Conservation (phyloP, 768 basidiomycete species). For the Tremella fuciformis region DNA sequence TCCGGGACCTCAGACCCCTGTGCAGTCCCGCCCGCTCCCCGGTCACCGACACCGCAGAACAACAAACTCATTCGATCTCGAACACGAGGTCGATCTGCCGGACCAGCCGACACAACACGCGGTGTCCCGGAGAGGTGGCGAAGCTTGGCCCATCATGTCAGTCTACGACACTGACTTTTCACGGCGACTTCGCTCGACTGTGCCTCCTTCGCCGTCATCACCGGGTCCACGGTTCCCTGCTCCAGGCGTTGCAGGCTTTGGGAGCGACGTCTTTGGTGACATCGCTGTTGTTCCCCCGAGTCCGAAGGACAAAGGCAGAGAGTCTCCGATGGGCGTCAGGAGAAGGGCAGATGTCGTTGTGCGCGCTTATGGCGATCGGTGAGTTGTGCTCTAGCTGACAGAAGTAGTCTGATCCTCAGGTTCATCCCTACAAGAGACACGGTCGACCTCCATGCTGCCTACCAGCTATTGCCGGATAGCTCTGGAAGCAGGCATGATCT, state of each 20-base stretch:
- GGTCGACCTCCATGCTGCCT: constrained; percentile 63
- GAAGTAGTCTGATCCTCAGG: constrained; percentile 46
- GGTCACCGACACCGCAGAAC: background rate
- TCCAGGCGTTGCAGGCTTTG: too few relatives aligned
- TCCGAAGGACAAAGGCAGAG: constrained; percentile 8
- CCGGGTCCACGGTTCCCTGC: background rate
- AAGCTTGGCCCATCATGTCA: constrained; percentile 3
- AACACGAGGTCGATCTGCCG: constrained; percentile 2
- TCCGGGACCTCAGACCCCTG: too few relatives aligned
- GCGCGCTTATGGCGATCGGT: constrained; percentile 53
- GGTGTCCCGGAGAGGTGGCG: background rate
- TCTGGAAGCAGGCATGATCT: constrained; percentile 45
- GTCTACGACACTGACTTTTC: constrained; percentile 10
- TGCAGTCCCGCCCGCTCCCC: too few relatives aligned
- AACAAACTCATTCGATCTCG: constrained; percentile 1
- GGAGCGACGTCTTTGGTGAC: constrained; percentile 36
- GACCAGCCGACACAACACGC: background rate
- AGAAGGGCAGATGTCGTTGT: constrained; percentile 33
- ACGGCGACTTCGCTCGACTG: constrained; percentile 1
- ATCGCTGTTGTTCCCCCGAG: constrained; percentile 16
- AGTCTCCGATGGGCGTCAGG: constrained; percentile 19
- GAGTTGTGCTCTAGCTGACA: constrained; percentile 12
- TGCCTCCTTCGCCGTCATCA: constrained; percentile 6
- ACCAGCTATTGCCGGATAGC: constrained; percentile 62
- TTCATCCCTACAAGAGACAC: constrained; percentile 65